Evolutionary conservation across 2,329 filamentous ascomycete genomes (phyloP).

Genomic region (Colletotrichum sp.): DNA sequence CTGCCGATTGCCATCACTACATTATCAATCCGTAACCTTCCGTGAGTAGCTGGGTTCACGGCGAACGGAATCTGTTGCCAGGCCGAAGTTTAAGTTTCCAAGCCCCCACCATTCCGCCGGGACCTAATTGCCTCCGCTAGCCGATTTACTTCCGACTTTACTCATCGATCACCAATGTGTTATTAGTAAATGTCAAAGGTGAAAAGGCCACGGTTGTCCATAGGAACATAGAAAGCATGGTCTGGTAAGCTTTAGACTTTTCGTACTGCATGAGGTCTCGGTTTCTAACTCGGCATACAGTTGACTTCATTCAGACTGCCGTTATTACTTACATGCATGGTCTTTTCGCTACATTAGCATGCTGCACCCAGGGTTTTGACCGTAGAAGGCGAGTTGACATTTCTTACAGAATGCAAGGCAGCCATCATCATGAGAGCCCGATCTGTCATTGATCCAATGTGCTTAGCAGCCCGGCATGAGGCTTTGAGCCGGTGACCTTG

Average conservation of each 20-base stretch:
- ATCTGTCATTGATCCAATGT: not conserved
- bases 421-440: not conserved
- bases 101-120: not conserved
- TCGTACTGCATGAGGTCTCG: not conserved
- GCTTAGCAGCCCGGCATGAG: accelerated
- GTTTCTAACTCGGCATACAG: not conserved
- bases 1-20: not conserved
- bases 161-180: not conserved
- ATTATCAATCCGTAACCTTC: not conserved
- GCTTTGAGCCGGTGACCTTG: not conserved
- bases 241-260: not conserved
- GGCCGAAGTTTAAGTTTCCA: not conserved
- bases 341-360: not conserved
- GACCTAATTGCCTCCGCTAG: not conserved
- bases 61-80: not conserved
- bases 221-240: not conserved
- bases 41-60: not conserved
- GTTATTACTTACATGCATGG: not conserved
- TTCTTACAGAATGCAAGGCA: not conserved
- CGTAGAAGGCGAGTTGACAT: not conserved
- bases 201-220: not conserved
- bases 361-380: not conserved
- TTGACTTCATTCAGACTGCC: not conserved
- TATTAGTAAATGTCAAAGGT: not conserved
- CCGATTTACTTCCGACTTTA: not conserved